Conservation (phyloP, 2,329 filamentous ascomycete species). For the Dothistroma pini region DNA sequence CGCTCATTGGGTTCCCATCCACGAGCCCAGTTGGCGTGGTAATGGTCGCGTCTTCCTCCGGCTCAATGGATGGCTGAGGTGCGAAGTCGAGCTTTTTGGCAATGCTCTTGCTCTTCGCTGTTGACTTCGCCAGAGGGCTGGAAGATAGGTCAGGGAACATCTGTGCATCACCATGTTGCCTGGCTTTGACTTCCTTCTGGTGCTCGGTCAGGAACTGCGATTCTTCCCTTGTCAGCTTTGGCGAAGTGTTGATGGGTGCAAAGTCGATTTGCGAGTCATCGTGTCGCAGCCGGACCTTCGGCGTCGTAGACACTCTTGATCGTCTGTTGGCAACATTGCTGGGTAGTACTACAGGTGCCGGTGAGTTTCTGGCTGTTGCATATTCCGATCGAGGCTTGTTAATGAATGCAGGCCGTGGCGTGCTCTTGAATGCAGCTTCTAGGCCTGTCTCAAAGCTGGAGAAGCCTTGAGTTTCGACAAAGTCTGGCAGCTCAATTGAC, state of each 20-base stretch:
- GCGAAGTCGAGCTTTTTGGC: conserved; percentile 30
- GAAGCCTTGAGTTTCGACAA: conserved; percentile 23
- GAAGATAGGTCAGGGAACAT: conserved; percentile 67
- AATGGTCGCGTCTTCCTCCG: conserved; percentile 19
- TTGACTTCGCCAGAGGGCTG: conserved; percentile 40
- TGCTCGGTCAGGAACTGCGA: conserved; percentile 75
- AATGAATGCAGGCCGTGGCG: not conserved
- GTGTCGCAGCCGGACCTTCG: conserved; percentile 61
- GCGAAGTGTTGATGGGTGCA: conserved; percentile 60
- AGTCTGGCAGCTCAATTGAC: conserved; percentile 30
- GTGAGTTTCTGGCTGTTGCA: not conserved
- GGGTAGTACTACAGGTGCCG: not conserved
- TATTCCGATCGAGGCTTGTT: not conserved
- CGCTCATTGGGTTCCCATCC: conserved; percentile 41
- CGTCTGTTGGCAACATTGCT: not conserved
- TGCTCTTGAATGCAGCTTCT: not conserved
- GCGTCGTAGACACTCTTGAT: not conserved
- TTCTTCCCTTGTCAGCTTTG: conserved; percentile 48
- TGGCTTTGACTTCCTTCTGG: conserved; percentile 72
- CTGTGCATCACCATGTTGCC: conserved; percentile 61
- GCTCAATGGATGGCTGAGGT: not conserved
- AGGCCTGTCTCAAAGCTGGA: conserved; percentile 2
- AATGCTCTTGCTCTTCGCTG: conserved; percentile 23
- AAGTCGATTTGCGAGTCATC: conserved; percentile 82
- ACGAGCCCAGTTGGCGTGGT: conserved; percentile 42